Percentiles rank a stretch among this genome's conserved stretches.
phyloP scores from a whole-genome alignment of 73 alveolate genomes.

The Blepharisma japonicum region DNA sequence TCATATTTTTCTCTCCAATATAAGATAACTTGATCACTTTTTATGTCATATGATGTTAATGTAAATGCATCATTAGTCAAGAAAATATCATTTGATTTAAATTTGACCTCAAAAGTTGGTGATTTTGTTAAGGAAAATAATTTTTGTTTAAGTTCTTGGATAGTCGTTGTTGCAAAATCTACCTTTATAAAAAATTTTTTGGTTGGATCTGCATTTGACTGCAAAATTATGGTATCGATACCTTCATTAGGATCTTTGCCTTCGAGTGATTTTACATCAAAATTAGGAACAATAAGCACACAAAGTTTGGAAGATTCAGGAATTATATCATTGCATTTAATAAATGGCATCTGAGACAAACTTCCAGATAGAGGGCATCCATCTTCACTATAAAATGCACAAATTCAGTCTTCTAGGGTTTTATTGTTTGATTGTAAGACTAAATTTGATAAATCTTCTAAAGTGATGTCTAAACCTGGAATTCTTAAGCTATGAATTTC shows the following conservation, averaged over 20 bases:
- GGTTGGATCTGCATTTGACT: neutral
- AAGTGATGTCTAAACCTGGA: neutral
- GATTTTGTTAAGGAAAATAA: neutral
- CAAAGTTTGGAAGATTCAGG: neutral
- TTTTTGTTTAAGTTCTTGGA: neutral
- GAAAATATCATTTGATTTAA: conserved; percentile 4
- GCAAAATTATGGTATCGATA: neutral
- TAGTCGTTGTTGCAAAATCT: neutral
- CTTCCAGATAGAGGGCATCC: conserved; percentile 19
- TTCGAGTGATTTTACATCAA: neutral
- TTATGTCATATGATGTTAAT: neutral
- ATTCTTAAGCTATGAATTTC: neutral
- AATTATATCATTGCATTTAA: neutral
- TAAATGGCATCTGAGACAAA: conserved; percentile 3
- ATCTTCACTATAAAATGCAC: conserved; percentile 19
- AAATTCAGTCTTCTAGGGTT: neutral
- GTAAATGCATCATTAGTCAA: neutral
- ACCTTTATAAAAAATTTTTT: neutral
- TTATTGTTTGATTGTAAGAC: neutral
- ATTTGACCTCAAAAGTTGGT: neutral
- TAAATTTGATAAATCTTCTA: neutral
- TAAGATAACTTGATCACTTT: neutral
- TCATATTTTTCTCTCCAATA: neutral
- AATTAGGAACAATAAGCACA: conserved; percentile 18
- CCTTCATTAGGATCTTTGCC: neutral